Base-by-base conservation (phyloP, 140 eudicot genomes). In the Flaveria floridana region DNA sequence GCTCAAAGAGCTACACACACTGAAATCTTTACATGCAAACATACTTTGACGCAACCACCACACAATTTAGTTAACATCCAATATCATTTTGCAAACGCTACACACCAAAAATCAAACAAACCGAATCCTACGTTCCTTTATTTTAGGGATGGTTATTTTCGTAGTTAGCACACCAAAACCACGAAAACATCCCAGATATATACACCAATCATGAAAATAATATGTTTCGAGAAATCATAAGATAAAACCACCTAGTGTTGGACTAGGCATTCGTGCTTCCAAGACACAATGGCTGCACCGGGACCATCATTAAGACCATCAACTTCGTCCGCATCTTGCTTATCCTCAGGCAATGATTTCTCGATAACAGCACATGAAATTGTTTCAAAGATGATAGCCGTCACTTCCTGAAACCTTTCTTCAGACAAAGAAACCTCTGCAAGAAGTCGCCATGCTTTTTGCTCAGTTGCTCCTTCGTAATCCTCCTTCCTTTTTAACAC, bases 391-490 rank as follows among this genome's bases (percentile, higher is more conserved):
- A 94, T 82, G 15, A 94, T 81, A 9, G 85, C 88, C 18, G 73
- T 76, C 82, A 94, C 99, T 79, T 94, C 97, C 72, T 85, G 83
- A 59, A 94, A 86, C 82, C 99, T 79, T 82, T 80, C 97, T 79
- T 90, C 89, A 3, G 99, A 94, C 50, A 94, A 88, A 23, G 99
- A 94, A 51, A 94, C 99, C 91, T 94, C 99, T n/a, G 97, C 97
- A 9, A 94, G 90, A 65, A 94, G 97, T 80, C 87, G 82, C 99
- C 97, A 94, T 0, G 99, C 99, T 80, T 94, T 90, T 66, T 74
- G 91, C 87, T 90, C 99, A 4, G 94, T 83, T 4, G 99, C 99
- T 66, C 79, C 96, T 28, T 90, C 99, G 19, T 86, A 94, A 79
- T 94, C 99, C 70, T 90, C 69, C 82, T 83, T 94, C 81, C 99